Conservation (phyloP, 1,139 yeast species). For the Nakaseomyces sp. region DNA sequence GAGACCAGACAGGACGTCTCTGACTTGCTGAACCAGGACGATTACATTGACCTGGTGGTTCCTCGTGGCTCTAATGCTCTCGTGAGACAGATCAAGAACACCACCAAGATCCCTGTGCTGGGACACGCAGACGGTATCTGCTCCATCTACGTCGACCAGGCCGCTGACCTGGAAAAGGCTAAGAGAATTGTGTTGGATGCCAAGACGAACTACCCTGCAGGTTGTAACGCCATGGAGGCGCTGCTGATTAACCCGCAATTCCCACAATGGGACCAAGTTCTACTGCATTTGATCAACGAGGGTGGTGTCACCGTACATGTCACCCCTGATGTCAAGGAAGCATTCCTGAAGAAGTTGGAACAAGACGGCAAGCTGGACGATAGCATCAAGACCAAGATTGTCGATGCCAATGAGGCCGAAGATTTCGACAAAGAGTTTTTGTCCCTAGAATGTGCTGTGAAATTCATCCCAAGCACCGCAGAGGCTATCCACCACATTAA, state of each 20-base stretch:
- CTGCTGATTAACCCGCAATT: slow-evolving; percentile 56
- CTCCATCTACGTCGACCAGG: slow-evolving; percentile 70
- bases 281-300: slow-evolving; percentile 43
- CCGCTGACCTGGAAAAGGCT: slow-evolving; percentile 72
- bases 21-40: slow-evolving; percentile 74
- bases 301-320: slow-evolving; percentile 71
- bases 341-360: slow-evolving; percentile 20
- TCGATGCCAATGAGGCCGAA: slow-evolving; percentile 41
- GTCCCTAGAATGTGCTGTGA: slow-evolving; percentile 73
- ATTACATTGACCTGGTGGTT: slow-evolving; percentile 85
- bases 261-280: slow-evolving; percentile 35
- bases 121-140: slow-evolving; percentile 99
- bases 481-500: slow-evolving; percentile 82
- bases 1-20: slow-evolving; percentile 85
- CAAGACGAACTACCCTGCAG: slow-evolving; percentile 95
- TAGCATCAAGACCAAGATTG: slow-evolving; percentile 27
- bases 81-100: slow-evolving; percentile 73
- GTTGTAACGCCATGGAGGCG: slow-evolving; percentile 94
- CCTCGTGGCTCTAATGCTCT: slow-evolving; percentile 94
- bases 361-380: slow-evolving; percentile 25
- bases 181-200: slow-evolving; percentile 68
- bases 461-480: slow-evolving; percentile 46
- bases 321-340: slow-evolving; percentile 41
- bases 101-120: slow-evolving; percentile 89
- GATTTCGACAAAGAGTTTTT: slow-evolving; percentile 81